Evolutionary conservation across 2,329 filamentous ascomycete species (phyloP), one percentile per base, ranked within the genome.

Genomic region (Herpotrichia juniperi): DNA sequence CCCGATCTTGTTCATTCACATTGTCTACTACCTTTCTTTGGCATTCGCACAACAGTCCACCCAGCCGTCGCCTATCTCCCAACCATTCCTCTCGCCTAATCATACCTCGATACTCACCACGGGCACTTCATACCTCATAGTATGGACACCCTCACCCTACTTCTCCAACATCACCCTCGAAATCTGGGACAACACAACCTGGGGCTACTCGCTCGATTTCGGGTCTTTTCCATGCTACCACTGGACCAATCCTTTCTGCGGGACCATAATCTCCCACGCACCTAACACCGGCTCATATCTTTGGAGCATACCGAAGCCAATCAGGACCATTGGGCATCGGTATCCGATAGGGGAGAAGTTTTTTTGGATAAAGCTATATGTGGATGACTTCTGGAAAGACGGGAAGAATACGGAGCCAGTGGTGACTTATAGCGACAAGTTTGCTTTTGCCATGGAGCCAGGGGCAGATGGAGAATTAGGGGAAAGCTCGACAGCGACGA

Each of bases 11-110:
- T 30, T 42, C 8, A 6, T 39, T 39, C 2, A 32, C 76, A 89
- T 89, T 10, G 86, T 87, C 28, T 81, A 82, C 74, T 84, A 86
- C 6, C 2, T 40, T 44, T 37, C 52, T 1, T 44, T 47, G 28
- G 22, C 40, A 31, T 17, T 53, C 25, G 39, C 47, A 4, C 52
- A 51, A 17, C 17, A 43, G 6, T 28, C 53, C n/a, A 50, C 50
- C 19, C 30, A 47, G 21, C 53, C 51, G 9, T 53, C 58, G 2
- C 19, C 19, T n/a, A 34, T 53, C 51, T 37, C 50, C 10, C 59
- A 62, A 28, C 54, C 30, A 19, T 56, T 62, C 28, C 17, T 50
- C 25, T 48, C 51, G 14, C 59, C 59, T 1, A 37, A 39, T 17
- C 25, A 19, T 14, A 21, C 30, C n/a, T 43, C 48, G 16, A 30